Conservation (phyloP, 2,329 filamentous ascomycete species). For the Epichloe bromicola region DNA sequence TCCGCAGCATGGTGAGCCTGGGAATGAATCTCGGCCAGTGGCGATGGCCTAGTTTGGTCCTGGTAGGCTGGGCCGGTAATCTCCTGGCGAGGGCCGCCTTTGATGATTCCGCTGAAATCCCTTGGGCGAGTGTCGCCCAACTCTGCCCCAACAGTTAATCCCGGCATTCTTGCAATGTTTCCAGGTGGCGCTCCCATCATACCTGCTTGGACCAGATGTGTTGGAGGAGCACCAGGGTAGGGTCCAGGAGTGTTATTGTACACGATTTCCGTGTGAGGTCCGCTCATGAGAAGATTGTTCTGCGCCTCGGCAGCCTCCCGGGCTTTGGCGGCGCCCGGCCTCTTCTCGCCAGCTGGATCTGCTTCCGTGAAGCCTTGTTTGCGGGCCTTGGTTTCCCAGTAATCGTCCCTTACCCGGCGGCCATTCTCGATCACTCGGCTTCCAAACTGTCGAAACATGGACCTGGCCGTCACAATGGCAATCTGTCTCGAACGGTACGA, state of each 20-base stretch:
- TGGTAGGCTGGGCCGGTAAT: slow-evolving; percentile 78
- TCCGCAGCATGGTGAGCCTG: slow-evolving; percentile 84
- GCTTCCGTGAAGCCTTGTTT: slow-evolving; percentile 98
- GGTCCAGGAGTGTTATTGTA: slow-evolving; percentile 63
- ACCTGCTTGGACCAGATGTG: slow-evolving; percentile 58
- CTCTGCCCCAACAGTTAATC: slow-evolving; percentile 72
- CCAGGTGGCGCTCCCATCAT: slow-evolving; percentile 53
- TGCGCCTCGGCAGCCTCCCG: slow-evolving; percentile 68
- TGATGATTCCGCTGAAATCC: slow-evolving; percentile 68
- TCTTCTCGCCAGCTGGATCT: slow-evolving; percentile 88
- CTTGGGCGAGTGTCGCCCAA: slow-evolving; percentile 64
- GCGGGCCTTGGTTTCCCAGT: slow-evolving; percentile 93
- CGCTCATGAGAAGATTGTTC: slow-evolving; percentile 46
- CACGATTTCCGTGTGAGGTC: slow-evolving; percentile 73
- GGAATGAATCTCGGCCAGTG: slow-evolving; percentile 65
- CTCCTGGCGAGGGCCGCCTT: slow-evolving; percentile 76
- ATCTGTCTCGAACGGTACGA: slow-evolving; percentile 98
- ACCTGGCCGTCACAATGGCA: slow-evolving; percentile 90
- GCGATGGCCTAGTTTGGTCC: slow-evolving; percentile 67
- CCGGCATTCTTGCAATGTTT: slow-evolving; percentile 60
- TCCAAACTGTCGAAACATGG: slow-evolving; percentile 98
- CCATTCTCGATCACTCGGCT: slow-evolving; percentile 86
- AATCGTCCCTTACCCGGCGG: slow-evolving; percentile 86
- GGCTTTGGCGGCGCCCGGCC: slow-evolving; percentile 80
- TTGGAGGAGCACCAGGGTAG: slow-evolving; percentile 53